phyloP scores from a whole-genome alignment of 148 eudicot genomes.

The Cornus controversa region DNA sequence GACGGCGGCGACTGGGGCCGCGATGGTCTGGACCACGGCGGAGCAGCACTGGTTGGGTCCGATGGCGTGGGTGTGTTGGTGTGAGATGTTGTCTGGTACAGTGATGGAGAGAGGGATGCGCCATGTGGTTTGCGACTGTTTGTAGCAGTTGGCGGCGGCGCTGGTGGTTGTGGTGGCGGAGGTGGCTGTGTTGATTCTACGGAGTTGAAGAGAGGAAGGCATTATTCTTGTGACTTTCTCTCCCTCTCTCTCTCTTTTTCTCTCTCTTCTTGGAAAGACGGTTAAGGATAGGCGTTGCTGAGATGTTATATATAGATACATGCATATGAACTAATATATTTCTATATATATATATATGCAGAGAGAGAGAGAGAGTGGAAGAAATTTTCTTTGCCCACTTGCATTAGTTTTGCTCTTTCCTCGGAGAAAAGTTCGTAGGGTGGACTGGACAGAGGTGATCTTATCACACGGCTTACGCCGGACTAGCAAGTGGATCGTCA shows the following conservation, averaged over 20 bases:
- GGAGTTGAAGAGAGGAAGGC: slow-evolving; percentile 60
- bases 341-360: no score
- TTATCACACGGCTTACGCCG: slow-evolving; percentile 24
- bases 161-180: slow-evolving; percentile 2
- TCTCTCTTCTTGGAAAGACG: not conserved
- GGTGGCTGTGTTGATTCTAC: slow-evolving; percentile 20
- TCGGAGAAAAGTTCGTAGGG: not conserved
- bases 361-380: not conserved
- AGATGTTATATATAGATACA: not conserved
- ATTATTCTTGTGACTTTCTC: slow-evolving; percentile 19
- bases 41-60: slow-evolving; percentile 58
- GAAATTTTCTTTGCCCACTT: slow-evolving; percentile 18
- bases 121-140: slow-evolving; percentile 20
- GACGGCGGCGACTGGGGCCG: slow-evolving; percentile 50
- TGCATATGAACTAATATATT: not conserved
- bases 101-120: slow-evolving; percentile 28
- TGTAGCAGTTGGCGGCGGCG: slow-evolving; percentile 4
- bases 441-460: not conserved
- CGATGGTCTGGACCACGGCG: slow-evolving; percentile 43
- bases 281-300: not conserved
- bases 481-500: slow-evolving; percentile 29
- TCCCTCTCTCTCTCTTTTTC: not conserved
- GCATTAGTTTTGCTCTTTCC: not conserved
- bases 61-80: slow-evolving; percentile 54
- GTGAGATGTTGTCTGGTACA: slow-evolving; percentile 29